Evolutionary conservation across 805 yeast genomes (phyloP).

Genomic region (Candida yuanshanica): DNA sequence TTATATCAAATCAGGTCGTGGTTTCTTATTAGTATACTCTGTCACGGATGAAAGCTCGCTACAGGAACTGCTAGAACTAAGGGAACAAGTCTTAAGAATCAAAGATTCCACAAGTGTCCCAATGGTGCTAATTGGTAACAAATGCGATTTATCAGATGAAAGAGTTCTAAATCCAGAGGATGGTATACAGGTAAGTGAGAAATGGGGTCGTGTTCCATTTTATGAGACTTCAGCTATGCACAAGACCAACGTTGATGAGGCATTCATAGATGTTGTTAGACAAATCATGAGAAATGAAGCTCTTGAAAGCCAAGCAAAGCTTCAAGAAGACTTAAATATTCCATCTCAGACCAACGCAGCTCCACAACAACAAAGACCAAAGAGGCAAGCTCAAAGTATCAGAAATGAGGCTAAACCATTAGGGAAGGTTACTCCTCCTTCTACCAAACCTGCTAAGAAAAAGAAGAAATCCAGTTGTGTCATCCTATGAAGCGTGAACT

Average conservation of each 20-base stretch:
- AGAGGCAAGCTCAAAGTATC: neutral
- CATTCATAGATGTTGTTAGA: conserved; percentile 81
- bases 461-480: conserved; percentile 25
- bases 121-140: conserved; percentile 87
- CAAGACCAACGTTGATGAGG: conserved; percentile 84
- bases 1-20: conserved; percentile 83
- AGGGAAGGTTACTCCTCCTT: conserved; percentile 10
- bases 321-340: conserved; percentile 1
- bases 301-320: conserved; percentile 10
- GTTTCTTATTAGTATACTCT: conserved; percentile 81
- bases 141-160: conserved; percentile 75
- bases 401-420: conserved; percentile 9
- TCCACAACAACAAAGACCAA: neutral
- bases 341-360: neutral
- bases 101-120: conserved; percentile 77
- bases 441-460: conserved; percentile 15
- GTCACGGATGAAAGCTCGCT: conserved; percentile 74
- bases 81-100: conserved; percentile 80
- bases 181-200: conserved; percentile 76
- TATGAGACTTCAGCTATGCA: conserved; percentile 93
- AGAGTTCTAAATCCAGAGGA: conserved; percentile 74
- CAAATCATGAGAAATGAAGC: conserved; percentile 77
- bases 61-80: conserved; percentile 67
- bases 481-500: conserved; percentile 16
- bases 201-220: conserved; percentile 85